Evolutionary conservation across 2,329 filamentous ascomycete genomes (phyloP).

Genomic region (Stachybotrys echinatus): DNA sequence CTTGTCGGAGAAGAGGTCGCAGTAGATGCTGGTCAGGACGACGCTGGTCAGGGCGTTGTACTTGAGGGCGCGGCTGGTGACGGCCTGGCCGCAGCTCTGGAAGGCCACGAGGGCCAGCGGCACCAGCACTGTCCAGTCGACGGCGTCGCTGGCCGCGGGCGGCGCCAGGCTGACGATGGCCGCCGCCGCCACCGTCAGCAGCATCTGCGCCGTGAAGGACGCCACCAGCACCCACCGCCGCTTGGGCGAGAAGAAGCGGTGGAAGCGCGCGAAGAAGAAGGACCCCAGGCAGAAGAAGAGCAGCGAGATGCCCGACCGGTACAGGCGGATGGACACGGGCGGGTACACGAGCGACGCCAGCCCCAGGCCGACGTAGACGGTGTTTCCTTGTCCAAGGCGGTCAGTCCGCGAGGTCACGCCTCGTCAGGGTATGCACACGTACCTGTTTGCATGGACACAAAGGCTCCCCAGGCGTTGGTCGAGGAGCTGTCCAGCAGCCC

Average conservation of each 20-base stretch:
- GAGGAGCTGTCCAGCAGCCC: conserved; percentile 72
- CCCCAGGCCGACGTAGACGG: conserved; percentile 72
- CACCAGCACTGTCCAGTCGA: conserved; percentile 55
- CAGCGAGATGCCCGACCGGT: conserved; percentile 66
- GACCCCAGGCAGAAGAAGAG: conserved; percentile 67
- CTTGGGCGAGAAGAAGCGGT: conserved; percentile 55
- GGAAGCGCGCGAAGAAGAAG: conserved; percentile 64
- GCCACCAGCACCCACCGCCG: conserved; percentile 59
- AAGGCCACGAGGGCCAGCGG: conserved; percentile 69
- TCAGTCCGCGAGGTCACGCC: not conserved
- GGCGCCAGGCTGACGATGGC: conserved; percentile 45
- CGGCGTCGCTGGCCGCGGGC: conserved; percentile 33
- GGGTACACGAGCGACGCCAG: conserved; percentile 47
- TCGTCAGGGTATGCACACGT: conserved; percentile 12
- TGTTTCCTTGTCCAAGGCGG: conserved; percentile 56
- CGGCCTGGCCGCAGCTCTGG: conserved; percentile 72
- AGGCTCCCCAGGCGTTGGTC: conserved; percentile 72
- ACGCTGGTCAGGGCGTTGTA: conserved; percentile 71
- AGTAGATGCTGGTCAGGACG: conserved; percentile 77
- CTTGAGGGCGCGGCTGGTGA: conserved; percentile 65
- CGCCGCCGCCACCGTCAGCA: conserved; percentile 46
- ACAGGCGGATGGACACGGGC: conserved; percentile 20
- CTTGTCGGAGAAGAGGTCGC: conserved; percentile 68
- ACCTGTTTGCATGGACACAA: conserved; percentile 82
- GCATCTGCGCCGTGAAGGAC: conserved; percentile 50